Conservation (phyloP, 306 rosid species). For the Vigna reflexopilosa region DNA sequence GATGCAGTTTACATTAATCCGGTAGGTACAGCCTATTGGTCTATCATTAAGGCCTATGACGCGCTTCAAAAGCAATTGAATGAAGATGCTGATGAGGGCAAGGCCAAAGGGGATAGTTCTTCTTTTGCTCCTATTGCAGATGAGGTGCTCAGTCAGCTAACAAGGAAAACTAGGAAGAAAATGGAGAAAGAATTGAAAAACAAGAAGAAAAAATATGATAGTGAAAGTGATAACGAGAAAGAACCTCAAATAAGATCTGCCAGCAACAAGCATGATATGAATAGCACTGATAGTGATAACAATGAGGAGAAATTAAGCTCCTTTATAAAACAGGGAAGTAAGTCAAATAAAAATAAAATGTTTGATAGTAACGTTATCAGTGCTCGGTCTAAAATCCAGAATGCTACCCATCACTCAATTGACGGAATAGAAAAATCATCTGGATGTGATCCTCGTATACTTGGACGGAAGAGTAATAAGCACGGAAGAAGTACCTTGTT, state of each 20-base stretch:
- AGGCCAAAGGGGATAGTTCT: conserved; percentile 57
- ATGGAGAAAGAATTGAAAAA: conserved; percentile 77
- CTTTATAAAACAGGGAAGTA: conserved; percentile 77
- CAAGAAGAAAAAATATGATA: conserved; percentile 55
- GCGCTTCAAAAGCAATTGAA: conserved; percentile 83
- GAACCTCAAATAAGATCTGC: conserved; percentile 49
- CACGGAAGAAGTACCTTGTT: conserved; percentile 73
- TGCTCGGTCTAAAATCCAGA: conserved; percentile 60
- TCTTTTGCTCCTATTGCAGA: conserved; percentile 67
- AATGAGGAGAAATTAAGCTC: conserved; percentile 82
- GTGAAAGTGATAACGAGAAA: conserved; percentile 63
- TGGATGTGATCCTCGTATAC: conserved; percentile 60
- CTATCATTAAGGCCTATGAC: conserved; percentile 89
- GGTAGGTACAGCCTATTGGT: conserved; percentile 91
- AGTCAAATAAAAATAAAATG: conserved; percentile 63
- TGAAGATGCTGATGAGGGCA: conserved; percentile 62
- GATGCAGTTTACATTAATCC: conserved; percentile 93
- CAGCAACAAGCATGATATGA: conserved; percentile 54
- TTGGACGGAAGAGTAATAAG: conserved; percentile 76
- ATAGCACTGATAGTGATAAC: conserved; percentile 69
- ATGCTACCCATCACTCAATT: conserved; percentile 44
- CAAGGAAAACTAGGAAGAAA: conserved; percentile 89
- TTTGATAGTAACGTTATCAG: conserved; percentile 57
- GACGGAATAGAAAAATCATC: conserved; percentile 52
- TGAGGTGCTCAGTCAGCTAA: conserved; percentile 78